phyloP scores from a whole-genome alignment of 2,329 filamentous ascomycete species.

The Domatiomyces globalis region DNA sequence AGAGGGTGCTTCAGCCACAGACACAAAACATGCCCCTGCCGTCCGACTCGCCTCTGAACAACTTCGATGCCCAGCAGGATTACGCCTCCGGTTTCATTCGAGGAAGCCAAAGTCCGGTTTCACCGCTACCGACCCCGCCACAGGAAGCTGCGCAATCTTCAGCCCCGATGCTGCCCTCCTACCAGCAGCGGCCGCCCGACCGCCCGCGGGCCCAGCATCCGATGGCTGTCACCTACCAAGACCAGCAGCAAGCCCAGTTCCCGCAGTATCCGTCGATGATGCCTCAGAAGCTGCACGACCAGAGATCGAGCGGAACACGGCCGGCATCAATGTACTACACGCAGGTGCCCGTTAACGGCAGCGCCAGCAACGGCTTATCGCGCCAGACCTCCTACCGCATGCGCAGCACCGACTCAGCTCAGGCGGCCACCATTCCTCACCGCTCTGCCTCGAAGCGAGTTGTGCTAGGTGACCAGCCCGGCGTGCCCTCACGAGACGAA shows the following conservation, averaged over 20 bases:
- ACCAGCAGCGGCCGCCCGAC: conserved; percentile 7
- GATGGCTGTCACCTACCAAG: conserved; percentile 31
- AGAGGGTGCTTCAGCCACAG: conserved; percentile 18
- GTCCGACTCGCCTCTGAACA: conserved; percentile 5
- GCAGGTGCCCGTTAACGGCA: conserved; percentile 27
- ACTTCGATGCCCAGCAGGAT: conserved; percentile 8
- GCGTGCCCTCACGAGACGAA: conserved; percentile 51
- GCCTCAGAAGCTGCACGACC: conserved; percentile 27
- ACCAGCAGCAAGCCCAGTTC: conserved; percentile 29
- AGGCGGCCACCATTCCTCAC: conserved; percentile 29
- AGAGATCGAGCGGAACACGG: conserved; percentile 26
- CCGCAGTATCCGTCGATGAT: conserved; percentile 32
- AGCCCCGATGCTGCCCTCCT: conserved; percentile 1
- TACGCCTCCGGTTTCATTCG: conserved; percentile 7
- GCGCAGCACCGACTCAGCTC: conserved; percentile 43
- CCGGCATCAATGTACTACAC: conserved; percentile 37
- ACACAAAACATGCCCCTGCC: conserved; percentile 12
- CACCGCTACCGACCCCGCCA: conserved; percentile 9
- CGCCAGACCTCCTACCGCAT: conserved; percentile 38
- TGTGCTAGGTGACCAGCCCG: conserved; percentile 39
- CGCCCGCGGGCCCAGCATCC: conserved; percentile 25
- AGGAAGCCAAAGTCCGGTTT: conserved; percentile 14
- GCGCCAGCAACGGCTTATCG: conserved; percentile 21
- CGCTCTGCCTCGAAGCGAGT: conserved; percentile 49
- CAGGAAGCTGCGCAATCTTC: conserved; percentile 5